These are phyloP conservation scores for Eimeria necatrix DNA, from an alignment of 169 alveolate genomes.

Conservation along the genomic window DNA sequence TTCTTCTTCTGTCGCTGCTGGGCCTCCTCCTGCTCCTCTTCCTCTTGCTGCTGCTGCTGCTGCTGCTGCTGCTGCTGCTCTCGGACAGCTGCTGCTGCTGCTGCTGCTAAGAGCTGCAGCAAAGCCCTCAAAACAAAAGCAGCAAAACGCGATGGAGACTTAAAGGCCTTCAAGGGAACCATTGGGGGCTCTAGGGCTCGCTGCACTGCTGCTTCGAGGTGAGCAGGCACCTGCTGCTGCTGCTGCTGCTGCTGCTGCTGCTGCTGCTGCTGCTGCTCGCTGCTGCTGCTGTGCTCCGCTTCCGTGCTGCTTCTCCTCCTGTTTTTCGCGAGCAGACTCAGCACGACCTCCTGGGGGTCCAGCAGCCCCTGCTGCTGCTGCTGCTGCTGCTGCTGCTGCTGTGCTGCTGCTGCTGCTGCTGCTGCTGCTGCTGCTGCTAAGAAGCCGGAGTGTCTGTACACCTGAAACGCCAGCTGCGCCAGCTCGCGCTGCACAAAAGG, in stretches of 20 bases:
- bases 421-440: neutral
- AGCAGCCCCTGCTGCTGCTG: no score
- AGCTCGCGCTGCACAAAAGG: neutral
- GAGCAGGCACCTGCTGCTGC: no score
- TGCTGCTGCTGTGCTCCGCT: neutral
- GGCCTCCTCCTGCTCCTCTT: neutral
- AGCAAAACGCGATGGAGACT: neutral
- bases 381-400: neutral
- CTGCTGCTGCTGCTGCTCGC: neutral
- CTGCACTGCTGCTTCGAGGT: neutral
- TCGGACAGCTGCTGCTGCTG: neutral
- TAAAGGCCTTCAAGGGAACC: neutral
- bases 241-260: no score
- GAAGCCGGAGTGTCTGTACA: constrained; percentile 5
- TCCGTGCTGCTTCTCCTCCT: neutral
- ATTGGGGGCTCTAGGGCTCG: neutral
- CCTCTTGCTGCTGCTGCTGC: constrained; percentile 31
- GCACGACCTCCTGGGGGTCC: neutral
- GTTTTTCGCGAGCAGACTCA: neutral
- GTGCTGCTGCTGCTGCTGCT: neutral
- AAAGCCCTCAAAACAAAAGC: neutral
- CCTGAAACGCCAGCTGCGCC: neutral
- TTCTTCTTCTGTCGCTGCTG: neutral
- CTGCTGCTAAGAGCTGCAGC: neutral
- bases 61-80: constrained; percentile 3